These are phyloP conservation scores for Amylocystis lapponica DNA, from an alignment of 768 basidiomycete genomes.

Conservation along the genomic window DNA sequence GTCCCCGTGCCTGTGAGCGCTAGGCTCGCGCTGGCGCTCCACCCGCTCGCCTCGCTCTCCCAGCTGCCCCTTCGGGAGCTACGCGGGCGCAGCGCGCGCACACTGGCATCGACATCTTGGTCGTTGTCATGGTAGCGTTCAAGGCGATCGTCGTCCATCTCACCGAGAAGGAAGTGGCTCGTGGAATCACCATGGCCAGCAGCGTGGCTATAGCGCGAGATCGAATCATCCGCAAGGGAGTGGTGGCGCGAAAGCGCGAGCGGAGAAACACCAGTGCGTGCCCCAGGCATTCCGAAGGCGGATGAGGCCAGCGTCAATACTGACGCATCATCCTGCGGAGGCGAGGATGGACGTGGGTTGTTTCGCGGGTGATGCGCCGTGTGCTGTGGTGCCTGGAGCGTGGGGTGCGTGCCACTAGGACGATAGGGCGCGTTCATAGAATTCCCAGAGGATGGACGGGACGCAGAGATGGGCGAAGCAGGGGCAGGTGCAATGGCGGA, in stretches of 20 bases:
- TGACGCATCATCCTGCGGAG: constrained; percentile 89
- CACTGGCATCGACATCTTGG: constrained; percentile 79
- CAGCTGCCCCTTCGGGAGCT: constrained; percentile 86
- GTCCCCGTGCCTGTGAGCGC: constrained; percentile 37
- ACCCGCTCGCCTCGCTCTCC: constrained; percentile 85
- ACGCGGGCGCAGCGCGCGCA: constrained; percentile 82
- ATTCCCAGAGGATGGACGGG: constrained; percentile 34
- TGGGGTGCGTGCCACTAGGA: constrained; percentile 20
- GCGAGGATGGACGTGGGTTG: constrained; percentile 90
- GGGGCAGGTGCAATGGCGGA: constrained; percentile 58
- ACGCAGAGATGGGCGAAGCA: constrained; percentile 28
- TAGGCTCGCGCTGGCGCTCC: constrained; percentile 68
- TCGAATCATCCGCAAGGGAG: constrained; percentile 47
- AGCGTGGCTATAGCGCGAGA: constrained; percentile 59
- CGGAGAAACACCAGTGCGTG: constrained; percentile 36
- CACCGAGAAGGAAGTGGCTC: constrained; percentile 57
- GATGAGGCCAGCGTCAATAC: constrained; percentile 91
- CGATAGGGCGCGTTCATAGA: constrained; percentile 12
- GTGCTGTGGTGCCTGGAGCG: constrained; percentile 82
- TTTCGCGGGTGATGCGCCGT: constrained; percentile 92
- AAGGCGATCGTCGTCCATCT: constrained; percentile 29
- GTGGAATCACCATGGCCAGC: constrained; percentile 55
- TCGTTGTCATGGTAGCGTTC: constrained; percentile 7
- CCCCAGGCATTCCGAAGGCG: constrained; percentile 71
- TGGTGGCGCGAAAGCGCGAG: constrained; percentile 15